phyloP scores from a whole-genome alignment of 2,329 filamentous ascomycete species.

The Hypoxylon rubiginosum region DNA sequence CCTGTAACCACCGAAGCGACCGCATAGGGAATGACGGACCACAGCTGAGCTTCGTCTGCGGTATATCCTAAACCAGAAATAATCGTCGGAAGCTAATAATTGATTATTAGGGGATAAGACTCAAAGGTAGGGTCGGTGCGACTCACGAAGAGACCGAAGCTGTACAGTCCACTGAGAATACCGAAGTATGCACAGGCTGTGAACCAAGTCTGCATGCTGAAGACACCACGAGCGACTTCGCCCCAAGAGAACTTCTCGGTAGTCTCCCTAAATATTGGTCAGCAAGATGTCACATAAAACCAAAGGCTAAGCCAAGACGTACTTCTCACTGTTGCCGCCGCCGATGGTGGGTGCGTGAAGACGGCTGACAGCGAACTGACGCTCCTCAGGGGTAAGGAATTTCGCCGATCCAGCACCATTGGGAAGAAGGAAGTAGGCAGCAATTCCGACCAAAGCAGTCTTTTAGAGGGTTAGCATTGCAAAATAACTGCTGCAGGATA shows the following conservation, averaged over 20 bases:
- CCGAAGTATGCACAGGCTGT: conserved; percentile 73
- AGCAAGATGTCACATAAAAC: conserved; percentile 31
- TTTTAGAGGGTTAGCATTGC: conserved; percentile 44
- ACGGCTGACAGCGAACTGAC: conserved; percentile 61
- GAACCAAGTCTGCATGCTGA: conserved; percentile 73
- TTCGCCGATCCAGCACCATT: conserved; percentile 66
- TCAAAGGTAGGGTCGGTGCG: background rate
- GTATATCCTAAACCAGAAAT: conserved; percentile 69
- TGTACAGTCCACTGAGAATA: conserved; percentile 70
- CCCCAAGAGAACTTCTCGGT: conserved; percentile 70
- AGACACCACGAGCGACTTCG: conserved; percentile 72
- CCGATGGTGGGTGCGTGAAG: conserved; percentile 54
- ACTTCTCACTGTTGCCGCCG: conserved; percentile 54
- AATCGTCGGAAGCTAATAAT: conserved; percentile 70
- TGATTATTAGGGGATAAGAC: conserved; percentile 1
- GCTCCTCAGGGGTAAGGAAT: conserved; percentile 68
- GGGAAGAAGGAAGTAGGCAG: conserved; percentile 68
- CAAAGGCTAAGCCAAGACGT: conserved; percentile 3
- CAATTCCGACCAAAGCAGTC: conserved; percentile 66
- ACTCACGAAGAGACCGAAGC: conserved; percentile 73
- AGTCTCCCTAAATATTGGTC: conserved; percentile 42
- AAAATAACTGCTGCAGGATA: background rate
- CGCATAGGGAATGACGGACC: conserved; percentile 74
- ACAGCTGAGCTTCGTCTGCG: conserved; percentile 70
- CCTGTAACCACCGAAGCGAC: conserved; percentile 69